Base-by-base conservation (phyloP, 495 filamentous ascomycete genomes). In the Penicillium desertorum region DNA sequence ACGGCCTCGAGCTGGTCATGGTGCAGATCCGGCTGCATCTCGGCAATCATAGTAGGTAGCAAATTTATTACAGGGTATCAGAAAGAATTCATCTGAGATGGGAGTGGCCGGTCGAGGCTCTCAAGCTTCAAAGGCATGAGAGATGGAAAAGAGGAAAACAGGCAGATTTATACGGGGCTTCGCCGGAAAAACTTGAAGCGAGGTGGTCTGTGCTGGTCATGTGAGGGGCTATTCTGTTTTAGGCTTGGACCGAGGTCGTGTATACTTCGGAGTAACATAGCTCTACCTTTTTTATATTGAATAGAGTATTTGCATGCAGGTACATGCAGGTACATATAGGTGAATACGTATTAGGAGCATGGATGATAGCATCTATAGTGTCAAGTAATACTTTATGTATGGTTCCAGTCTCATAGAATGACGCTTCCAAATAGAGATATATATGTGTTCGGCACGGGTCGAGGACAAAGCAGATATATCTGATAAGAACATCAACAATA, bases 161-260 rank as follows among this genome's bases (percentile, higher is more conserved):
- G 47, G 51, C 45, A 14, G 54, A 62, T 70, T 70, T 67, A 59
- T 61, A 56, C 36, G 45, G 45, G 54, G 27, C 27, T 29, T 29
- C 27, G 9, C 27, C 61, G 64, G 64, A 65, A 69, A 67, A 69
- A 69, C 59, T 27, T 59, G 74, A 77, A 77, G 74, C 74, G 74
- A 77, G 69, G 25, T 71, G 74, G 69, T 47, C 69, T 62, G 72
- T 76, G 74, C 62, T 11, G 3, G 19, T 58, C 69, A 73, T 71
- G 68, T 75, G 72, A 62, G 59, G 20, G 27, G 19, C 43, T 46
- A 51, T 56, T 8, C 34, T 36, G 19, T 36, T 51, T 47, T 64
- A 29, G 62, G 57, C 29, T 48, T 48, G 27, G 45, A n/a, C 45
- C 22, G n/a, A 25, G 27, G 16, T n/a, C 27, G 16, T 12, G 45